Evolutionary conservation across 169 alveolate species (phyloP), one percentile per base, ranked within the genome.

Genomic region (Babesia bigemina): DNA sequence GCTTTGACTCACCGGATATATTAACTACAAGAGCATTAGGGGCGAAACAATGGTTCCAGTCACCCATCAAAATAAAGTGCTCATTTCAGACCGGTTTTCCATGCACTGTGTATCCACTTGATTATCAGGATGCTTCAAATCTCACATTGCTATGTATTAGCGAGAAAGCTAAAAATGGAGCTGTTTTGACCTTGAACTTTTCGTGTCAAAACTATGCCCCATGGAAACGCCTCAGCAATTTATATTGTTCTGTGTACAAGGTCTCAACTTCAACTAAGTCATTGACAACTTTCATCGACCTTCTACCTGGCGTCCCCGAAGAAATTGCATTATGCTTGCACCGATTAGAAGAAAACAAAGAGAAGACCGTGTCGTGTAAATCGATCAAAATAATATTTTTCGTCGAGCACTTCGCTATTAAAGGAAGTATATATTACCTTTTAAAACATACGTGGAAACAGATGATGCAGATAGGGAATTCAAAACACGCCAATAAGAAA

Each of bases 121-220:
- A 67, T 17, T 55, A 67, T n/a, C 65, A 55, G 17, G 24, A 67
- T 21, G 76, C 76, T 2, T 28, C 58, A 1, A 50, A 67, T 21
- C 33, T 67, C 10, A 67, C 76, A 29, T 53, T 67, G 55, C 33
- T 67, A 52, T 67, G 76, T 48, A 36, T 8, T 36, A 49, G 65
- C 55, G 28, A 22, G 14, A 53, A 50, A 17, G 19, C 53, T 14
- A 28, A 11, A 21, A 42, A 55, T 10, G 76, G 76, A 3, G 50
- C 53, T 7, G 66, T 56, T 8, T 55, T 67, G 56, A 67, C 63
- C 19, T 33, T 67, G 63, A n/a, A 48, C 9, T 55, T 67, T 14
- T 8, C 13, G 19, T 16, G 39, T 36, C 22, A 61, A 12, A 44
- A 17, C 24, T 7, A 17, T 7, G 0, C 70, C 24, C 24, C 14